Percentiles rank a stretch among this genome's conserved stretches.
Conservation (phyloP, 2,329 filamentous ascomycete species). For the Scleromitrula shiraiana region DNA sequence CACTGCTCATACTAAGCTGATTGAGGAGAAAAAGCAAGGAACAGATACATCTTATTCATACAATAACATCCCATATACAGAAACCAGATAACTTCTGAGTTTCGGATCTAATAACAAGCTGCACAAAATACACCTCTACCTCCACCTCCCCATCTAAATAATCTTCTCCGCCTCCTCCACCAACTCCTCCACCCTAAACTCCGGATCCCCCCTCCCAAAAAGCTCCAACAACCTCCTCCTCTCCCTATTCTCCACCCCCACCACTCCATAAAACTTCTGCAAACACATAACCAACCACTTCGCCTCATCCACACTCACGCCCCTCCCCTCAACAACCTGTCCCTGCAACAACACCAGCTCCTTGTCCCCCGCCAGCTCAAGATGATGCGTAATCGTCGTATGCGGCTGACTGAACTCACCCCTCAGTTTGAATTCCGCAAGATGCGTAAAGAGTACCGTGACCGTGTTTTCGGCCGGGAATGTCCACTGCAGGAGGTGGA, state of each 20-base stretch:
- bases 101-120: not conserved
- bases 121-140: not conserved
- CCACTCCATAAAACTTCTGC: slow-evolving; percentile 82
- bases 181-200: slow-evolving; percentile 77
- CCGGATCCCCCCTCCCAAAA: slow-evolving; percentile 70
- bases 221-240: slow-evolving; percentile 68
- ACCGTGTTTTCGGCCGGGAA: slow-evolving; percentile 66
- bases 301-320: slow-evolving; percentile 73
- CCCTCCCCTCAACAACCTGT: slow-evolving; percentile 64
- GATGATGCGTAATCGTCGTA: slow-evolving; percentile 87
- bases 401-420: slow-evolving; percentile 88
- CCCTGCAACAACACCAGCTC: slow-evolving; percentile 84
- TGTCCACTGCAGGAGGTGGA: slow-evolving; percentile 95
- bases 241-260: slow-evolving; percentile 43
- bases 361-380: slow-evolving; percentile 66
- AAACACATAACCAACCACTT: slow-evolving; percentile 86
- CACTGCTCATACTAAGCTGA: no score
- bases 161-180: slow-evolving; percentile 85
- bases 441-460: slow-evolving; percentile 84
- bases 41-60: no score
- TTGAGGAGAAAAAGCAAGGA: no score
- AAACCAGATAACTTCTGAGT: not conserved
- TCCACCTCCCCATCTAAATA: slow-evolving; percentile 33
- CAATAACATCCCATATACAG: no score
- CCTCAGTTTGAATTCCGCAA: slow-evolving; percentile 86